A percentile compares a stretch with the other conserved stretches of the same genome.
Evolutionary conservation across 2,329 filamentous ascomycete genomes (phyloP).

Genomic region (Paracoccidioides brasiliensis): DNA sequence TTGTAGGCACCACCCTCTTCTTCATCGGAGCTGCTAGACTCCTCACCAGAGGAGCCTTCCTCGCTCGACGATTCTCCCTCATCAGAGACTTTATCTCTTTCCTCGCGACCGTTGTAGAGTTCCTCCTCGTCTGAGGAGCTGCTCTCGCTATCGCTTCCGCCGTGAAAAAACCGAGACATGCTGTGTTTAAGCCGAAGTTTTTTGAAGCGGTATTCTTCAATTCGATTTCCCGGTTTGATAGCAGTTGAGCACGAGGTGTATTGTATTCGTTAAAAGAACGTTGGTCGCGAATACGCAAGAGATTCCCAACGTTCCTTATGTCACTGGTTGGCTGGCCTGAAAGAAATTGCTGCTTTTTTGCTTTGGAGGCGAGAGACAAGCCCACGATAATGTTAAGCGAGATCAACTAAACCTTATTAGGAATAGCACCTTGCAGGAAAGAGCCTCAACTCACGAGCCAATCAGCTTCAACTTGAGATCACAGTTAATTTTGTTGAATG

Average conservation of each 20-base stretch:
- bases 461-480: no score
- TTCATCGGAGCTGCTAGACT: conserved; percentile 32
- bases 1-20: conserved; percentile 56
- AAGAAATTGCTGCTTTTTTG: not conserved
- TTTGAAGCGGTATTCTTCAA: not conserved
- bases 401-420: conserved; percentile 11
- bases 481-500: no score
- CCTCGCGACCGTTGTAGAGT: conserved; percentile 70
- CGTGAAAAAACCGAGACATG: conserved; percentile 97
- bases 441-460: not conserved
- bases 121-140: conserved; percentile 90
- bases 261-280: conserved; percentile 17
- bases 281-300: no score
- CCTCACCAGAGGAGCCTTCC: conserved; percentile 46
- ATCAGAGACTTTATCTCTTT: conserved; percentile 35
- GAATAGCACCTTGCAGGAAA: not conserved
- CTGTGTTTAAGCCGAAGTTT: conserved; percentile 5
- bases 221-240: conserved; percentile 5
- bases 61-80: conserved; percentile 42
- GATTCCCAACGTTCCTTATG: not conserved
- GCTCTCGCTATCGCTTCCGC: conserved; percentile 90
- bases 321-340: not conserved
- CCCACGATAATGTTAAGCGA: conserved; percentile 31
- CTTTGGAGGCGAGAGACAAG: not conserved
- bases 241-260: conserved; percentile 14